Percentiles rank a stretch among this genome's conserved stretches.
Evolutionary conservation across 768 basidiomycete species (phyloP).

Genomic region (Hericium coralloides): DNA sequence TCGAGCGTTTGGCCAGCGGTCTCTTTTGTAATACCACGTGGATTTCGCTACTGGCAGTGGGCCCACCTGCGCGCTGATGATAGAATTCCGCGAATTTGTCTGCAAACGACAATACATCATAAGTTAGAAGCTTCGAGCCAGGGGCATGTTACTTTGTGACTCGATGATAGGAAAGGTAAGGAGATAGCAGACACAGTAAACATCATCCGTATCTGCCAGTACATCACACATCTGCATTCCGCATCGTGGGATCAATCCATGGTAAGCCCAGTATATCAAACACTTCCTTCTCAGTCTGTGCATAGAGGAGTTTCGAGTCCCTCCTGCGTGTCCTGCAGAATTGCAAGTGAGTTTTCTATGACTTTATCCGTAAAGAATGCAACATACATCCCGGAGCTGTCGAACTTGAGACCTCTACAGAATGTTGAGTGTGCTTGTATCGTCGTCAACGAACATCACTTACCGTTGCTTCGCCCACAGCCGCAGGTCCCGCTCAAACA

Average conservation of each 20-base stretch:
- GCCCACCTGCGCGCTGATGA: too few species aligned
- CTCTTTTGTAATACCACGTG: too few species aligned
- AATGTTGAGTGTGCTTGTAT: conserved; percentile 2
- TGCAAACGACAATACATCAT: too few species aligned
- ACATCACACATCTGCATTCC: conserved; percentile 58
- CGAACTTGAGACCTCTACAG: conserved; percentile 69
- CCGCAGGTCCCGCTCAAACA: conserved; percentile 83
- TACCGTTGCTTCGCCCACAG: conserved; percentile 61
- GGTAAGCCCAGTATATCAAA: conserved; percentile 63
- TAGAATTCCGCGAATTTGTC: too few species aligned
- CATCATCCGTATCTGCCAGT: neutral
- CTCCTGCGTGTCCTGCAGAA: conserved; percentile 47
- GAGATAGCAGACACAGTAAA: too few species aligned
- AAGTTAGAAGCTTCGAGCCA: too few species aligned
- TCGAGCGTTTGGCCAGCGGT: neutral
- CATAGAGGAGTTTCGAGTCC: conserved; percentile 51
- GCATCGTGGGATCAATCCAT: conserved; percentile 60
- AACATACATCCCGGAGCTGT: conserved; percentile 70
- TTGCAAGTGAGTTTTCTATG: neutral
- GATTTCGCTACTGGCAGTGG: too few species aligned
- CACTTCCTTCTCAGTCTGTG: conserved; percentile 61
- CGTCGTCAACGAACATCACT: conserved; percentile 2
- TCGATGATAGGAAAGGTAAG: too few species aligned
- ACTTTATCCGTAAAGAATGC: neutral
- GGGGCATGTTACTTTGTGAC: too few species aligned